Percentiles rank a stretch among this genome's conserved stretches.
Conservation (phyloP, 257 asterid species). For the Paraleonurus japonicus region DNA sequence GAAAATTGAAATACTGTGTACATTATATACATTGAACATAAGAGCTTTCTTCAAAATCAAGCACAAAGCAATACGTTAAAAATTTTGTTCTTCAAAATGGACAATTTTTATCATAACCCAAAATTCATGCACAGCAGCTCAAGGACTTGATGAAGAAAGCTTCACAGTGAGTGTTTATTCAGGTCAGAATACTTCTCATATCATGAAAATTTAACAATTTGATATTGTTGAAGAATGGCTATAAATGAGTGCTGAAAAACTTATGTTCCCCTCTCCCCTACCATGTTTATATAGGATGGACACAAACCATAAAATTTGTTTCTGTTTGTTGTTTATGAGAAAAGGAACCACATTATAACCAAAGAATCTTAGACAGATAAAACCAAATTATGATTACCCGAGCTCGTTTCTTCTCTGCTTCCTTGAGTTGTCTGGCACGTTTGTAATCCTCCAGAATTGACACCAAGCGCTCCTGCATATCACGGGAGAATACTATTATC, state of each 20-base stretch:
- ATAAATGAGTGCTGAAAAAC: neutral
- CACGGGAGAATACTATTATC: conserved; percentile 2
- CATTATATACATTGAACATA: neutral
- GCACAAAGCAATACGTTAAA: neutral
- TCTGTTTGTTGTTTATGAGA: neutral
- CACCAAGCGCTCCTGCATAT: conserved; percentile 73
- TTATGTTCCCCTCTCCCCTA: neutral
- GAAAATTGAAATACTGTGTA: neutral
- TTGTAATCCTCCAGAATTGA: conserved; percentile 90
- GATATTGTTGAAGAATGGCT: neutral
- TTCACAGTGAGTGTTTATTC: neutral
- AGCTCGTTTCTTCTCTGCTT: conserved; percentile 77
- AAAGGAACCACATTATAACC: neutral
- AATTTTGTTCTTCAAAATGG: too few relatives aligned
- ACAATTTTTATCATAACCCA: neutral
- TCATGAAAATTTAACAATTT: neutral
- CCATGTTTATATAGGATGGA: neutral
- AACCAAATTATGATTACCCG: conserved; percentile 47
- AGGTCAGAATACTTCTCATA: neutral
- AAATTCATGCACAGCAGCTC: neutral
- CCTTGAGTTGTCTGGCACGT: conserved; percentile 69
- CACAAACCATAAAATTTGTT: neutral
- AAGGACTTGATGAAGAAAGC: neutral
- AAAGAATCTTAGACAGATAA: conserved; percentile 11
- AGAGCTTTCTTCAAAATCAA: neutral